Evolutionary conservation across 1,139 yeast genomes (phyloP).

Genomic region (Sugiyamaella neomexicana): DNA sequence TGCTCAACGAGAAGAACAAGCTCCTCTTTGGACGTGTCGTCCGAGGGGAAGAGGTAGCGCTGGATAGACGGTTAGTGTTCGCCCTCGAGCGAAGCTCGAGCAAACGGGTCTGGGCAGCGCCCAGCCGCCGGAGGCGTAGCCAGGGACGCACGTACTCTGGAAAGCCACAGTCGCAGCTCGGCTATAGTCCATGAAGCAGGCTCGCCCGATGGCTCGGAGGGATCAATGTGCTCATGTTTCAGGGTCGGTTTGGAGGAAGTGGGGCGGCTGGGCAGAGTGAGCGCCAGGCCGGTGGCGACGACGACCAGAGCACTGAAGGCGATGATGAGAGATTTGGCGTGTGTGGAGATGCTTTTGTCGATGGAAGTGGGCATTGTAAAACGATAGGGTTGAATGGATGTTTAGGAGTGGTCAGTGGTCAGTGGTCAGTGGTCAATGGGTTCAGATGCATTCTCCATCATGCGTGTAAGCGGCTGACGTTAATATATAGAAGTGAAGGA

Average conservation of each 20-base stretch:
- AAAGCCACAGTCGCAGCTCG: constrained; percentile 29
- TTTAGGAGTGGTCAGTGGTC: no score
- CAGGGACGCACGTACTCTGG: constrained; percentile 24
- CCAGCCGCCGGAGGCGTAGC: background rate
- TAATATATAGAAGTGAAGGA: background rate
- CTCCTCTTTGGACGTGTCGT: constrained; percentile 27
- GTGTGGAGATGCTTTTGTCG: constrained; percentile 24
- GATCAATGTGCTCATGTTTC: constrained; percentile 19
- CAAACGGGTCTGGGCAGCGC: background rate
- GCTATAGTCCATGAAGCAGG: constrained; percentile 30
- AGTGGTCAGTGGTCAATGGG: no score
- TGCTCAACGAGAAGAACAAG: constrained; percentile 28
- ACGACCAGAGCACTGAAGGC: constrained; percentile 34
- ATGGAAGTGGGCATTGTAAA: constrained; percentile 26
- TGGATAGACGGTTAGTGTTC: constrained; percentile 12
- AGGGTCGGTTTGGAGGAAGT: constrained; percentile 10
- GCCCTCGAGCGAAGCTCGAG: no score
- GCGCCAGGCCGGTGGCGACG: constrained; percentile 31
- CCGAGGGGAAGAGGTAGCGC: constrained; percentile 33
- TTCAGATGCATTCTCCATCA: background rate
- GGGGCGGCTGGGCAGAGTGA: constrained; percentile 24
- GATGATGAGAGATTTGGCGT: constrained; percentile 29
- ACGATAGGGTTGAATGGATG: background rate
- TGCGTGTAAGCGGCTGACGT: background rate
- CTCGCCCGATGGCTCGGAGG: constrained; percentile 22